Base-by-base conservation (phyloP, 1,139 yeast genomes). In the Tardiomyces blankii region DNA sequence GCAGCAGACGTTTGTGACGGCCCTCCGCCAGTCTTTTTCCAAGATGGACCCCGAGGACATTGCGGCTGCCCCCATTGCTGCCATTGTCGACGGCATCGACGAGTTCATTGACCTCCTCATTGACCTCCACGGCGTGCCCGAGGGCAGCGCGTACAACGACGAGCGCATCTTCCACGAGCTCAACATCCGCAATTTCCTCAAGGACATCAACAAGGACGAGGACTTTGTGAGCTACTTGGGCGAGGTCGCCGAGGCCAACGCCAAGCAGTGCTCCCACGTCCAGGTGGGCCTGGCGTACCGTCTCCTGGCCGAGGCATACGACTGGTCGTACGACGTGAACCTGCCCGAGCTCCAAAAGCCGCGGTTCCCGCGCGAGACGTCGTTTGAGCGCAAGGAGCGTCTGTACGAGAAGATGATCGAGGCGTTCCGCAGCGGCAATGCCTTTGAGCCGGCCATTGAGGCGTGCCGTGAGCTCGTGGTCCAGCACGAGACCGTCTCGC, bases 281-380 rank as follows among this genome's bases (percentile, higher is more conserved):
- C 95, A 87, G 65, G 94, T 94, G 9, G 96, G 93, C 3, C 71
- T 87, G 54, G 78, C 89, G 56, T 72, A 86, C 56, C 88, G 83
- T 60, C 69, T 86, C 46, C 70, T 86, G 55, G 93, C 95, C 0
- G 74, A 82, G 14, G 83, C 93, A 1, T 84, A 80, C 62, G 68
- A 73, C 12, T 87, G 96, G 96, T 77, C 78, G 49, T 80, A 79
- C 51, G 77, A 76, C 48, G 70, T 69, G 38, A 61, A 68, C 18
- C 66, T 84, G 19, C 78, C 85, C 1, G 67, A 80, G 9, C 74
- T 80, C 48, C 67, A 71, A 48, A 75, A 77, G 56, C 94, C 95
- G 7, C 75, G 75, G 49, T 75, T 87, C 63, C 94, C 95, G 18
- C 75, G 77, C 51, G 95, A 87, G 63, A 70, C 84, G 2, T 77